phyloP scores from a whole-genome alignment of 768 basidiomycete species.

The Kwoniella dejecticola region DNA sequence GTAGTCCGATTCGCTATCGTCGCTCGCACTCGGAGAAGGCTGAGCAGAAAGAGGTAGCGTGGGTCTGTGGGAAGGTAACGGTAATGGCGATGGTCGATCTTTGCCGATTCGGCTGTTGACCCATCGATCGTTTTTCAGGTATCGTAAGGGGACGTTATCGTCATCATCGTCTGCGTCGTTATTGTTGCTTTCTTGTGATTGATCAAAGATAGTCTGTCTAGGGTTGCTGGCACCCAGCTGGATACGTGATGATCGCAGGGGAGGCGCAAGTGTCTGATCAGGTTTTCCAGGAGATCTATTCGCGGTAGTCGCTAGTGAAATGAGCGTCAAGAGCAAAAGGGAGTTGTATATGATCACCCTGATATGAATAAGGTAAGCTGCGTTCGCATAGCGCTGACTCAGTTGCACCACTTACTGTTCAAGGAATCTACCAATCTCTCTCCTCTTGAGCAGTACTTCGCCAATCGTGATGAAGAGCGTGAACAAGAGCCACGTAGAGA shows the following conservation, averaged over 20 bases:
- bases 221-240: background rate
- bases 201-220: background rate
- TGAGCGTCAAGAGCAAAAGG: constrained; percentile 36
- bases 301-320: constrained; percentile 41
- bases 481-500: constrained; percentile 38
- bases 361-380: background rate
- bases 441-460: constrained; percentile 31
- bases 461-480: constrained; percentile 31
- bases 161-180: background rate
- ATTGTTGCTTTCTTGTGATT: background rate
- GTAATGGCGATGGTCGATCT: constrained; percentile 40
- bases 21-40: background rate
- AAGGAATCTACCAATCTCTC: constrained; percentile 32
- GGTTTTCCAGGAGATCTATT: constrained; percentile 38
- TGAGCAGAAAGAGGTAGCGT: background rate
- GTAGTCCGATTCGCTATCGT: constrained; percentile 12
- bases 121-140: constrained; percentile 34
- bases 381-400: background rate
- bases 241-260: background rate
- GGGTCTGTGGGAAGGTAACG: constrained; percentile 8
- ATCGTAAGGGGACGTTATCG: constrained; percentile 40
- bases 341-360: constrained; percentile 40
- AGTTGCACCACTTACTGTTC: constrained; percentile 36
- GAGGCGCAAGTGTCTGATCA: constrained; percentile 32
- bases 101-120: constrained; percentile 22